Percentiles rank a stretch among this genome's conserved stretches.
phyloP scores from a whole-genome alignment of 148 eudicot genomes.

The Chenopodium berlandieri region DNA sequence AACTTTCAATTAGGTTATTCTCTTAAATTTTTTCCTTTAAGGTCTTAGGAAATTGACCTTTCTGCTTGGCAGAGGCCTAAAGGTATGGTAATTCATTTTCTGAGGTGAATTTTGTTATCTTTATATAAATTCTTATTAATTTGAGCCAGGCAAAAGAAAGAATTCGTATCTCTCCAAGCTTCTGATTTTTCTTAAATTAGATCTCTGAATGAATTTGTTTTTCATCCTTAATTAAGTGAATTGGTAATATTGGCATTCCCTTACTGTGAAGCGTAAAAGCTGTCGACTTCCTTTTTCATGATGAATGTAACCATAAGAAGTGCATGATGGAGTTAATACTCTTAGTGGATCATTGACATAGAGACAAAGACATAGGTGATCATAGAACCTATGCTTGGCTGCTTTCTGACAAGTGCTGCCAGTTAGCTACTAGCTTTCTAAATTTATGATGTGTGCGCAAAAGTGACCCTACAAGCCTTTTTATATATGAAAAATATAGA shows the following conservation, averaged over 20 bases:
- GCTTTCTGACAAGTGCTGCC: background rate
- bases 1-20: background rate
- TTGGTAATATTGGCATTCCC: background rate
- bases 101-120: background rate
- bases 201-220: background rate
- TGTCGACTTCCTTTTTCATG: background rate
- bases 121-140: background rate
- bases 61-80: background rate
- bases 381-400: background rate
- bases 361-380: background rate
- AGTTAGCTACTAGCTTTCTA: background rate
- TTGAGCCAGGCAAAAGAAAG: background rate
- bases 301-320: background rate
- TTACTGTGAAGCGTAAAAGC: background rate
- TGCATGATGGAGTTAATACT: background rate
- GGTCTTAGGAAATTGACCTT: background rate
- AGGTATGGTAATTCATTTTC: background rate
- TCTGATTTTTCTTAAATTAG: background rate
- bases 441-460: background rate
- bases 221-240: background rate
- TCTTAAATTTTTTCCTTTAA: background rate
- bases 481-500: background rate
- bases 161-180: background rate
- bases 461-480: background rate
- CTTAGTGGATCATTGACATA: background rate